Percentiles rank a stretch among this genome's conserved stretches.
These are phyloP conservation scores for Rhizoclosmatium globosum DNA, from an alignment of 192 early-diverging fungal genomes.

Conservation along the genomic window DNA sequence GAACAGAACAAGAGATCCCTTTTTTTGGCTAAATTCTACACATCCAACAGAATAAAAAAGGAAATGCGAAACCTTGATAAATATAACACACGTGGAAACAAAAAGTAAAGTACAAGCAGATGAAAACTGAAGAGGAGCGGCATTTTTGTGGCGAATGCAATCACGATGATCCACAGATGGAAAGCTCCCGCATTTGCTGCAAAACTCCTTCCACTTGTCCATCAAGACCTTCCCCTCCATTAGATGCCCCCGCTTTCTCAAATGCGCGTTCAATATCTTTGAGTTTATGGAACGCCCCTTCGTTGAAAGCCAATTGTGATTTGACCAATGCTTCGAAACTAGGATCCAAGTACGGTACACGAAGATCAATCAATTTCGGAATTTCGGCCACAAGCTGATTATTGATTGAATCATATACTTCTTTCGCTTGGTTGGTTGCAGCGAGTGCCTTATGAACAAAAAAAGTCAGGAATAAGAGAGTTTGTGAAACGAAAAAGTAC, in stretches of 20 bases:
- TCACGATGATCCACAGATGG: slow-evolving; percentile 73
- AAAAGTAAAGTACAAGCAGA: no score
- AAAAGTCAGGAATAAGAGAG: neutral
- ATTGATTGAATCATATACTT: slow-evolving; percentile 86
- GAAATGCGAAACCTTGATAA: no score
- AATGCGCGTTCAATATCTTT: slow-evolving; percentile 61
- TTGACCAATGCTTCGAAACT: slow-evolving; percentile 97
- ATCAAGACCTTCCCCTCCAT: slow-evolving; percentile 67
- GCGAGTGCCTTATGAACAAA: slow-evolving; percentile 75
- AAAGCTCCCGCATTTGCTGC: slow-evolving; percentile 87
- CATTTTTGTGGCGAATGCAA: neutral
- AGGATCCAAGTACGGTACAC: slow-evolving; percentile 92
- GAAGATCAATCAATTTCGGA: slow-evolving; percentile 87
- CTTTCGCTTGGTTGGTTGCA: slow-evolving; percentile 76
- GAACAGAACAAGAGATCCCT: no score
- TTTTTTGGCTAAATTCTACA: no score
- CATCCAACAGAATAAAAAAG: no score
- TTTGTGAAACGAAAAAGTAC: neutral
- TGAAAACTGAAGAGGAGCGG: neutral
- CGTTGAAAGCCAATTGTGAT: slow-evolving; percentile 90
- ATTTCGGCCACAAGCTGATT: slow-evolving; percentile 82
- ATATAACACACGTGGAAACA: no score
- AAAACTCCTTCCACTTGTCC: slow-evolving; percentile 82
- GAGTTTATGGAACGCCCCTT: slow-evolving; percentile 79
- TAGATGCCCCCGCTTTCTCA: slow-evolving; percentile 40